Percentiles rank a stretch among this genome's conserved stretches.
phyloP scores from a whole-genome alignment of 192 early-diverging fungal species.

The Backusella circina region DNA sequence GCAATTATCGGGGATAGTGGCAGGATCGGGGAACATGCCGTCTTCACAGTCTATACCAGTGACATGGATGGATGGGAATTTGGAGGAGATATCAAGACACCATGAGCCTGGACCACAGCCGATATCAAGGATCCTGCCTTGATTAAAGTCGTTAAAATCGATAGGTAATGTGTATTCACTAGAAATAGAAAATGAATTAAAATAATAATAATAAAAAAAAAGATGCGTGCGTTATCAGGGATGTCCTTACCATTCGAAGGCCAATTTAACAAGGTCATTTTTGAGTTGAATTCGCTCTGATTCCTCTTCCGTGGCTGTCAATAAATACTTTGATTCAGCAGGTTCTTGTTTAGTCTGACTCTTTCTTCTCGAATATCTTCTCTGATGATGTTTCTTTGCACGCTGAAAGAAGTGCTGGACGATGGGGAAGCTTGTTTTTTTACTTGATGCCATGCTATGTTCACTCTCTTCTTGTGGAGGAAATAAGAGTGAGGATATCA shows the following conservation, averaged over 20 bases:
- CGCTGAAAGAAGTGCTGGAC: not conserved
- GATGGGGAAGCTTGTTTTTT: not conserved
- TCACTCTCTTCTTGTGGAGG: not conserved
- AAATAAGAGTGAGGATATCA: not conserved
- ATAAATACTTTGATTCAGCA: not conserved
- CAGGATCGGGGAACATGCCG: constrained; percentile 15
- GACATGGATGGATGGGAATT: constrained; percentile 4
- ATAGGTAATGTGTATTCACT: constrained; percentile 19
- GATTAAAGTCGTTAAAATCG: constrained; percentile 1
- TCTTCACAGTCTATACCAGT: constrained; percentile 20
- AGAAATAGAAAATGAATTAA: not conserved
- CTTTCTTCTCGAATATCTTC: not conserved
- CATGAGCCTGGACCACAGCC: constrained; percentile 23
- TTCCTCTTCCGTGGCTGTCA: constrained; percentile 5
- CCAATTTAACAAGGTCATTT: constrained; percentile 26
- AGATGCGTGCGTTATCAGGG: too few relatives aligned
- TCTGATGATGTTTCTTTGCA: not conserved
- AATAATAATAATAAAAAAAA: too few relatives aligned
- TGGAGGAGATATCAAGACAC: constrained; percentile 16
- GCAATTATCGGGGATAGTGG: constrained; percentile 9
- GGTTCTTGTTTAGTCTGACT: not conserved
- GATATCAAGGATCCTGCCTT: constrained; percentile 15
- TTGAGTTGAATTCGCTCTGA: constrained; percentile 21
- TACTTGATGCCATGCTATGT: not conserved
- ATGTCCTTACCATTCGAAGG: constrained; percentile 29